Evolutionary conservation across 139 green algal genomes (phyloP).

Genomic region (Mesotaenium endlicherianum): DNA sequence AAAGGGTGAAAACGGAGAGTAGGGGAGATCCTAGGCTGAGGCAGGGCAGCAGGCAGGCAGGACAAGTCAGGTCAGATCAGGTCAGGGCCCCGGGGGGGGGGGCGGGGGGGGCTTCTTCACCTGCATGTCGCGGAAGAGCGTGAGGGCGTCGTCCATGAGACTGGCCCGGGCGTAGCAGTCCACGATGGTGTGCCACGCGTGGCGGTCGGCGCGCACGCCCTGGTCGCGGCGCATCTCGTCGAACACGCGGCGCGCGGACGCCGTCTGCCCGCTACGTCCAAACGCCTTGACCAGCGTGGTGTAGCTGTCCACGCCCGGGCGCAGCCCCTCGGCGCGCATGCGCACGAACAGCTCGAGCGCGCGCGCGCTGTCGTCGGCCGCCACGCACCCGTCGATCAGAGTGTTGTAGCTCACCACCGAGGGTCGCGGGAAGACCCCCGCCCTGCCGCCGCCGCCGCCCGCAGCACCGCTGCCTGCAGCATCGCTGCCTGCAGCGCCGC

Average conservation of each 20-base stretch:
- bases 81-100: too few relatives aligned
- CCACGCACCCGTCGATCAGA: slow-evolving; percentile 22
- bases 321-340: background rate
- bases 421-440: too few relatives aligned
- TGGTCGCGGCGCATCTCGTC: background rate
- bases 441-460: too few relatives aligned
- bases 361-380: background rate
- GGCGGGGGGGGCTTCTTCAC: too few relatives aligned
- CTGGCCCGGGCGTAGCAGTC: background rate
- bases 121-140: background rate
- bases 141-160: background rate
- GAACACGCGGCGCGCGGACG: background rate
- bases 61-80: too few relatives aligned
- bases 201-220: background rate
- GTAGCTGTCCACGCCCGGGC: background rate
- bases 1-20: too few relatives aligned
- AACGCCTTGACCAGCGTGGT: slow-evolving; percentile 25
- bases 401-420: slow-evolving; percentile 11
- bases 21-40: too few relatives aligned
- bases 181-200: background rate
- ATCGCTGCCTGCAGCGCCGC: too few relatives aligned
- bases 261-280: background rate
- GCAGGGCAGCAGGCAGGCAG: too few relatives aligned
- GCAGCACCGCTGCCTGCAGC: too few relatives aligned
- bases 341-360: background rate